Conservation (phyloP, 1,284 basidiomycete genomes). For the Cryptococcus sp. region DNA sequence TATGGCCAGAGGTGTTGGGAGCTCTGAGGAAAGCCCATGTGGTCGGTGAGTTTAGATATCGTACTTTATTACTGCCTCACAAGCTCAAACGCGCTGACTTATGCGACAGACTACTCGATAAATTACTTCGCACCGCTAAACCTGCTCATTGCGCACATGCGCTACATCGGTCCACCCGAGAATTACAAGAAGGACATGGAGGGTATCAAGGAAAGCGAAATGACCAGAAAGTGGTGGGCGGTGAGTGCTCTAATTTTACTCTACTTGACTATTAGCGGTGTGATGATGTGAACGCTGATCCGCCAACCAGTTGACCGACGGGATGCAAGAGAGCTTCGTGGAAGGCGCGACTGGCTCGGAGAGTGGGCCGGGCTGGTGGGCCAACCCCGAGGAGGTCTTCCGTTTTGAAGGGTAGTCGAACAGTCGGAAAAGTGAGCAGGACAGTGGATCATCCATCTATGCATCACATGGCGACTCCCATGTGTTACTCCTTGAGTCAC, state of each 20-base stretch:
- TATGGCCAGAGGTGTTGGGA: constrained; percentile 72
- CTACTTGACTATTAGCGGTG: neutral
- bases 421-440: no score
- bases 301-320: constrained; percentile 58
- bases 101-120: constrained; percentile 68
- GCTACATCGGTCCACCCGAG: constrained; percentile 46
- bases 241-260: constrained; percentile 54
- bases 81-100: neutral
- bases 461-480: no score
- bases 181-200: constrained; percentile 71
- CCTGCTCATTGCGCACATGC: constrained; percentile 65
- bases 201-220: constrained; percentile 64
- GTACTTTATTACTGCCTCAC: neutral
- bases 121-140: constrained; percentile 62
- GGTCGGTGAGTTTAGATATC: constrained; percentile 44
- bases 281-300: neutral
- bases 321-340: constrained; percentile 74
- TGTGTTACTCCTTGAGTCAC: no score
- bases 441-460: no score
- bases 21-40: constrained; percentile 69
- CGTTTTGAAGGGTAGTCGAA: constrained; percentile 60
- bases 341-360: constrained; percentile 70
- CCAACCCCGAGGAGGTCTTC: constrained; percentile 69
- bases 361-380: constrained; percentile 70
- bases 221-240: constrained; percentile 74